Evolutionary conservation across 495 filamentous ascomycete genomes (phyloP).

Genomic region (Lophiostoma macrostomum): DNA sequence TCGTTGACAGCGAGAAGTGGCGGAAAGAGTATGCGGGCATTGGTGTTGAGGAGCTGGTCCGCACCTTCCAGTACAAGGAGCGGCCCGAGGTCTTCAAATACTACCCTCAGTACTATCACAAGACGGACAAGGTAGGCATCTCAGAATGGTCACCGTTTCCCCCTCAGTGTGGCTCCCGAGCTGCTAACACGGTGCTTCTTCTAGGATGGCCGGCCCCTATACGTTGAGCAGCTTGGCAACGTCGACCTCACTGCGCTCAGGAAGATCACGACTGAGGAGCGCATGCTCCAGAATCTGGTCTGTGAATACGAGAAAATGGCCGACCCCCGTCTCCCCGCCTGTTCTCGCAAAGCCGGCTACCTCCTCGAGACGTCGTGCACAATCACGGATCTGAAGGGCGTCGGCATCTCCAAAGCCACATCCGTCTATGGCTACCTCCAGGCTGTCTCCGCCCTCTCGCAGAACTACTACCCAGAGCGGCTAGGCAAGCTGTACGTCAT

Average conservation of each 20-base stretch:
- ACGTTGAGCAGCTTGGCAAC: conserved; percentile 93
- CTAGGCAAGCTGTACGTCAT: conserved; percentile 88
- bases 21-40: conserved; percentile 66
- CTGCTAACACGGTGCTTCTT: neutral
- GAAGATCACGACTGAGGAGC: conserved; percentile 86
- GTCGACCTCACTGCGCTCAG: conserved; percentile 87
- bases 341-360: conserved; percentile 84
- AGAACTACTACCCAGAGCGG: conserved; percentile 98
- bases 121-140: conserved; percentile 81
- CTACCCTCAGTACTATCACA: conserved; percentile 99
- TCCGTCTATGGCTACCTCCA: conserved; percentile 74
- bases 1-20: conserved; percentile 88
- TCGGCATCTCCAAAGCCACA: conserved; percentile 73
- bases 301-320: conserved; percentile 94
- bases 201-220: conserved; percentile 93
- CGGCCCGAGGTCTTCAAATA: conserved; percentile 84
- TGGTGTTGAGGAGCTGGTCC: conserved; percentile 74
- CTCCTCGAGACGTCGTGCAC: conserved; percentile 96
- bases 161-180: neutral
- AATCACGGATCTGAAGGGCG: conserved; percentile 94
- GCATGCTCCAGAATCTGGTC: conserved; percentile 94
- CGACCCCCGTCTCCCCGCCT: conserved; percentile 90
- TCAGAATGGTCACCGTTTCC: conserved; percentile 3
- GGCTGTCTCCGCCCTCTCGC: conserved; percentile 64
- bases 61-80: conserved; percentile 82